Evolutionary conservation across 345 rosid species (phyloP).

Genomic region (Reutealis trisperma): DNA sequence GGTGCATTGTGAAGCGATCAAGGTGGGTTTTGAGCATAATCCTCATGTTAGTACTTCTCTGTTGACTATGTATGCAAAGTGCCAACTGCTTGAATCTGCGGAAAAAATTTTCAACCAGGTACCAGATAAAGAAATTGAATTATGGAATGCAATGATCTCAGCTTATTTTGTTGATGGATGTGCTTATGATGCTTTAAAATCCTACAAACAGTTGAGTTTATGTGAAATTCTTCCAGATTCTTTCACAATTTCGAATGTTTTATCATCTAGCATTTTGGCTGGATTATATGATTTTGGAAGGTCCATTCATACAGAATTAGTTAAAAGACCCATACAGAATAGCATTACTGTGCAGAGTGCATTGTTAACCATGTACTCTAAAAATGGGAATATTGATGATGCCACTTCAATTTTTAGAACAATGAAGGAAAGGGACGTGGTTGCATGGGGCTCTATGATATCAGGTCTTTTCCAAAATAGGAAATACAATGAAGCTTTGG

Average conservation of each 20-base stretch:
- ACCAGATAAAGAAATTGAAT: conserved; percentile 46
- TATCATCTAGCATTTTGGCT: conserved; percentile 50
- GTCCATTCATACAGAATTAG: conserved; percentile 62
- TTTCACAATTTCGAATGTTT: conserved; percentile 58
- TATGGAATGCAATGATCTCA: conserved; percentile 78
- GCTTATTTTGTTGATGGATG: conserved; percentile 52
- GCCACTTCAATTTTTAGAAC: conserved; percentile 46
- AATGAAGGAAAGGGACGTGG: conserved; percentile 57
- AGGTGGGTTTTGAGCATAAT: conserved; percentile 58
- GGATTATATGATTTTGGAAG: conserved; percentile 50
- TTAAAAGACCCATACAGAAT: conserved; percentile 50
- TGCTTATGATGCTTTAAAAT: conserved; percentile 42
- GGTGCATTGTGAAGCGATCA: conserved; percentile 64
- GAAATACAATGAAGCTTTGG: conserved; percentile 54
- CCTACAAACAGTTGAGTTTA: conserved; percentile 50
- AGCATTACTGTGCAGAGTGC: conserved; percentile 50
- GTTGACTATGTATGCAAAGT: conserved; percentile 70
- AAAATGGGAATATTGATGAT: conserved; percentile 47
- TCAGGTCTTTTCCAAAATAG: conserved; percentile 65
- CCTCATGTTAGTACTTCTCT: conserved; percentile 63
- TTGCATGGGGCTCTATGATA: conserved; percentile 77
- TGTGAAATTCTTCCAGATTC: conserved; percentile 45
- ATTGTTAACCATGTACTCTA: conserved; percentile 56
- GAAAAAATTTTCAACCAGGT: conserved; percentile 51
- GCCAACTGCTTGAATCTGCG: conserved; percentile 50